phyloP scores from a whole-genome alignment of 768 basidiomycete species.

The Tylopilus balloui region DNA sequence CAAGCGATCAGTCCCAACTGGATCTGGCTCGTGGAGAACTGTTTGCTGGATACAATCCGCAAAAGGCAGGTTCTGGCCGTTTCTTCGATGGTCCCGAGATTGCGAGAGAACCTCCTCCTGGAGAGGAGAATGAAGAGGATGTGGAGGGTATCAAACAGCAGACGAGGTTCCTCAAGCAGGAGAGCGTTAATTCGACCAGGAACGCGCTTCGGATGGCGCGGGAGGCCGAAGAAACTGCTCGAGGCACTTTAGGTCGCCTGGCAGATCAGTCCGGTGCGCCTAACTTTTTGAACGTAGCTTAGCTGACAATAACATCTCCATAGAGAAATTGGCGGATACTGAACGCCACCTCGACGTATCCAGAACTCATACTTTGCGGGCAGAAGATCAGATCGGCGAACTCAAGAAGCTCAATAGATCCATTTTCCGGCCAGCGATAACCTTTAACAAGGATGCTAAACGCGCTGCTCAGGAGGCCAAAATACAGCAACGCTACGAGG shows the following conservation, averaged over 20 bases:
- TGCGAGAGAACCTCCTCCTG: conserved; percentile 46
- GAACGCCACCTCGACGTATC: conserved; percentile 92
- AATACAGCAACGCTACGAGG: conserved; percentile 79
- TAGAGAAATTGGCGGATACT: conserved; percentile 87
- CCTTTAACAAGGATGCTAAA: conserved; percentile 91
- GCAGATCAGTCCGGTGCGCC: conserved; percentile 88
- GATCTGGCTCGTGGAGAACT: conserved; percentile 69
- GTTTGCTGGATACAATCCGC: conserved; percentile 68
- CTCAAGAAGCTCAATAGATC: conserved; percentile 91
- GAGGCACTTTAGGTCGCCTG: conserved; percentile 75
- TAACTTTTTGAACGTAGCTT: background rate
- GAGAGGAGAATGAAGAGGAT: conserved; percentile 81
- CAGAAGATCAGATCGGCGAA: conserved; percentile 91
- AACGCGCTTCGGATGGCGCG: conserved; percentile 90
- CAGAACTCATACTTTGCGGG: conserved; percentile 79
- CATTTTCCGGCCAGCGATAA: conserved; percentile 90
- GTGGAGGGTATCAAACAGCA: conserved; percentile 94
- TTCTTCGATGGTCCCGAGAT: conserved; percentile 62
- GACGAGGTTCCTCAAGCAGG: conserved; percentile 86
- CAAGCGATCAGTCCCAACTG: conserved; percentile 41
- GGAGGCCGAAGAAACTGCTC: conserved; percentile 95
- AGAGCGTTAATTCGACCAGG: conserved; percentile 80
- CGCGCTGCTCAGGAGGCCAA: conserved; percentile 83
- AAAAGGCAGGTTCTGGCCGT: conserved; percentile 54
- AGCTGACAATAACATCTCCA: background rate